Conservation (phyloP, 805 yeast genomes). For the Candida cerambycidarum region DNA sequence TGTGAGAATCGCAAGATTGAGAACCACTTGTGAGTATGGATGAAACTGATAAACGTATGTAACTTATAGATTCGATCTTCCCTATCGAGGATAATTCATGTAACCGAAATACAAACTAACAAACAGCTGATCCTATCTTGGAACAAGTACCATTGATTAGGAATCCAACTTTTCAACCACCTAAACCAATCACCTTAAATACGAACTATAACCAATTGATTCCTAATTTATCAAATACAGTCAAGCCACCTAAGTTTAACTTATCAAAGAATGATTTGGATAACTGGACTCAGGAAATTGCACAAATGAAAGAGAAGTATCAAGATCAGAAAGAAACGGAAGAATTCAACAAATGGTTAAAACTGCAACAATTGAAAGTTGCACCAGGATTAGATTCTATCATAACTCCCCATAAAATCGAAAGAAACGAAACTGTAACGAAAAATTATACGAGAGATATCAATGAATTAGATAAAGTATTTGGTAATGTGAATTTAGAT, state of each 20-base stretch:
- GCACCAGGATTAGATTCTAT: slow-evolving; percentile 43
- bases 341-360: slow-evolving; percentile 30
- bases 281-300: slow-evolving; percentile 28
- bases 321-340: slow-evolving; percentile 12
- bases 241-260: slow-evolving; percentile 38
- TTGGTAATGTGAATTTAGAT: slow-evolving; percentile 17
- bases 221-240: slow-evolving; percentile 31
- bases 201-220: slow-evolving; percentile 43
- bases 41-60: slow-evolving; percentile 13
- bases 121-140: slow-evolving; percentile 46
- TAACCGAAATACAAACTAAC: too few relatives aligned
- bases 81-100: too few relatives aligned
- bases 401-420: slow-evolving; percentile 27
- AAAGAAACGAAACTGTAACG: neutral
- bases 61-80: too few relatives aligned
- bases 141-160: slow-evolving; percentile 56
- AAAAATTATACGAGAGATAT: slow-evolving; percentile 11
- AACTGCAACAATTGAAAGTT: slow-evolving; percentile 28
- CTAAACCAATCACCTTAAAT: slow-evolving; percentile 55
- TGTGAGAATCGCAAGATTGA: too few relatives aligned
- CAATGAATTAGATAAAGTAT: slow-evolving; percentile 29
- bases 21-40: slow-evolving; percentile 5
- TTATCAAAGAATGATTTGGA: slow-evolving; percentile 24
- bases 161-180: slow-evolving; percentile 53
- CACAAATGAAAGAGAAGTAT: slow-evolving; percentile 15